Conservation (phyloP, 2,329 filamentous ascomycete genomes). For the Microsporum ferrugineum region DNA sequence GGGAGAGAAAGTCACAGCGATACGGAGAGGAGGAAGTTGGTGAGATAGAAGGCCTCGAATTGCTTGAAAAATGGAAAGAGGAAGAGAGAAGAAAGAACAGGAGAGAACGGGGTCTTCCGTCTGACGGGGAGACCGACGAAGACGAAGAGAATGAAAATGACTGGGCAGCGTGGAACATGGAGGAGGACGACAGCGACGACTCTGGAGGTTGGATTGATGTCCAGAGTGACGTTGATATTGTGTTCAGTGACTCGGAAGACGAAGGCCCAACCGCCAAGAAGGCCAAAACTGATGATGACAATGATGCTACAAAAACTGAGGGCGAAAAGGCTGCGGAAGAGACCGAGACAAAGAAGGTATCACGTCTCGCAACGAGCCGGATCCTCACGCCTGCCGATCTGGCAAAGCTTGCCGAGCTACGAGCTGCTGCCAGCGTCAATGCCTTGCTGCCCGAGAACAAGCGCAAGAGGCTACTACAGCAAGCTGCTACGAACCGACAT, state of each 20-base stretch:
- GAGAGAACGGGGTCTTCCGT: conserved; percentile 54
- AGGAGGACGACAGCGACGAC: conserved; percentile 51
- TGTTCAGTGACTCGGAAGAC: conserved; percentile 62
- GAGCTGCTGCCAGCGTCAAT: conserved; percentile 59
- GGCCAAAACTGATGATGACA: conserved; percentile 40
- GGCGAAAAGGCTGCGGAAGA: conserved; percentile 26
- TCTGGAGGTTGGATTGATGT: conserved; percentile 93
- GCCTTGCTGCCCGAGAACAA: conserved; percentile 43
- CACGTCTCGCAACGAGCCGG: conserved; percentile 77
- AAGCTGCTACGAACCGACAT: conserved; percentile 47
- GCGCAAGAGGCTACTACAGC: conserved; percentile 31
- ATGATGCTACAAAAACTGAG: conserved; percentile 18
- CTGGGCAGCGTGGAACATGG: conserved; percentile 50
- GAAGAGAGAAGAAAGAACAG: conserved; percentile 69
- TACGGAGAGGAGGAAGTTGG: conserved; percentile 75
- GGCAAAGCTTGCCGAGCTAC: conserved; percentile 85
- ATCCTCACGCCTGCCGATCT: conserved; percentile 93
- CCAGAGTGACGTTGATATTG: conserved; percentile 65
- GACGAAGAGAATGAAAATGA: conserved; percentile 50
- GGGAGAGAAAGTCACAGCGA: conserved; percentile 61
- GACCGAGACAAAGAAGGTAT: conserved; percentile 27
- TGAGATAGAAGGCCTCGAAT: conserved; percentile 80
- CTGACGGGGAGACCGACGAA: conserved; percentile 49
- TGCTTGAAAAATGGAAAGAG: conserved; percentile 87
- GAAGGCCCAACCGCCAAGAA: conserved; percentile 57